These are phyloP conservation scores for Pythium rhizo-oryzae DNA, from an alignment of 352 stramenopile genomes.

Conservation along the genomic window DNA sequence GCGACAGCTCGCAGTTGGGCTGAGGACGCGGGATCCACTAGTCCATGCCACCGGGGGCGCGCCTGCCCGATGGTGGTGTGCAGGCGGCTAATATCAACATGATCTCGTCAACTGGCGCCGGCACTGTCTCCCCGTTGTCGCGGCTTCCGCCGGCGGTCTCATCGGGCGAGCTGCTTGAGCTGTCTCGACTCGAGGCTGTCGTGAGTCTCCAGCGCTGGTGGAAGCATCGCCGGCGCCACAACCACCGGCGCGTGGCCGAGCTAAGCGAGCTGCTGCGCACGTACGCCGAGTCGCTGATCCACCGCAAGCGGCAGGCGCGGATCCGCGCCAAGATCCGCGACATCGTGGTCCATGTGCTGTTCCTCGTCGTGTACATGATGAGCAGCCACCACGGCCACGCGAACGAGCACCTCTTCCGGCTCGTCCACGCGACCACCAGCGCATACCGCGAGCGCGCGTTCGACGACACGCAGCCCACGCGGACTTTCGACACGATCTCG, in stretches of 20 bases:
- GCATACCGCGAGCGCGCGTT: constrained; percentile 26
- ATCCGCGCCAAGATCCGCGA: constrained; percentile 52
- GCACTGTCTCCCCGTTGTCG: not conserved
- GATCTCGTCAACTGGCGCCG: too few species aligned
- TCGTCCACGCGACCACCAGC: constrained; percentile 37
- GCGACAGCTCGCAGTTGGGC: too few species aligned
- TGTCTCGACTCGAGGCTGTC: constrained; percentile 40
- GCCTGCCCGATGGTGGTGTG: not conserved
- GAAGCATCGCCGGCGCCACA: constrained; percentile 33
- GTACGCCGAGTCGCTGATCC: constrained; percentile 37
- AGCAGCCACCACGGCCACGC: constrained; percentile 35
- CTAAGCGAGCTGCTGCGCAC: constrained; percentile 36
- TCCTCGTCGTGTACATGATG: constrained; percentile 44
- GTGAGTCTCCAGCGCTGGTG: constrained; percentile 53
- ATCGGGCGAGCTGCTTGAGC: constrained; percentile 43
- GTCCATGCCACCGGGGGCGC: too few species aligned
- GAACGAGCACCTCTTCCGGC: constrained; percentile 40
- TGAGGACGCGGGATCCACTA: too few species aligned
- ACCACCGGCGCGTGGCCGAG: constrained; percentile 37
- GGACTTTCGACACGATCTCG: constrained; percentile 31
- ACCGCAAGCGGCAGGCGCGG: constrained; percentile 33
- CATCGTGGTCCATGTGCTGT: constrained; percentile 49
- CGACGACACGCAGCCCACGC: not conserved
- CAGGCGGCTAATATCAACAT: not conserved
- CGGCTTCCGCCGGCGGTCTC: constrained; percentile 14